Evolutionary conservation across 306 rosid genomes (phyloP), one percentile per base, ranked within the genome.

Genomic region (Castanea mollissima): DNA sequence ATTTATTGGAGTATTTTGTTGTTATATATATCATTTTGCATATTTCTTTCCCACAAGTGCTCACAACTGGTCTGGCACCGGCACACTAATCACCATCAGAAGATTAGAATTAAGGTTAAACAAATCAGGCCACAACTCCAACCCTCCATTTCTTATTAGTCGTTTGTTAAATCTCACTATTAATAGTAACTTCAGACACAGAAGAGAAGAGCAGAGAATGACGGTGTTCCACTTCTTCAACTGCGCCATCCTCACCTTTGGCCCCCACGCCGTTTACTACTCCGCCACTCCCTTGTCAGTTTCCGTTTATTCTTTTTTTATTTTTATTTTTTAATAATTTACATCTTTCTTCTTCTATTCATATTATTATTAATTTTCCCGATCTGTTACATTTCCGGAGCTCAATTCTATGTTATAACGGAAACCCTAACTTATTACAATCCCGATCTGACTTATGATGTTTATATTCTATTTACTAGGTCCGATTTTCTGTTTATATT

Each of bases 191-290:
- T 41, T 8, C 46, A 41, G 46, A 38, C 46, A 38, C 3, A 41
- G 3, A 41, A 80, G 73, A 59, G 32, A 9, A 64, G 35, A 31
- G 60, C 59, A 57, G 34, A 78, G 83, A 21, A 96, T 96, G 99
- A 96, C 98, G 77, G 89, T 96, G 77, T 96, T 96, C 80, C 98
- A 96, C 76, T 96, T 96, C 90, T 96, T 96, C 76, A 96, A 96
- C 91, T 96, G 99, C 6, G 99, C 99, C 18, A 91, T 96, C 81
- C 97, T 96, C 74, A 93, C 99, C 19, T 96, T 96, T 88, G 99
- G 98, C 63, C 99, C 99, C 38, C 99, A 96, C 89, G 99, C 94
- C 82, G 97, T 96, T 70, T 93, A 93, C 92, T 96, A 90, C 80
- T 93, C 99, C 23, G 99, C 98, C 76, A 96, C 99, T 1, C 98